Conservation (phyloP, 148 eudicot species). For the Chenopodium formosanum region DNA sequence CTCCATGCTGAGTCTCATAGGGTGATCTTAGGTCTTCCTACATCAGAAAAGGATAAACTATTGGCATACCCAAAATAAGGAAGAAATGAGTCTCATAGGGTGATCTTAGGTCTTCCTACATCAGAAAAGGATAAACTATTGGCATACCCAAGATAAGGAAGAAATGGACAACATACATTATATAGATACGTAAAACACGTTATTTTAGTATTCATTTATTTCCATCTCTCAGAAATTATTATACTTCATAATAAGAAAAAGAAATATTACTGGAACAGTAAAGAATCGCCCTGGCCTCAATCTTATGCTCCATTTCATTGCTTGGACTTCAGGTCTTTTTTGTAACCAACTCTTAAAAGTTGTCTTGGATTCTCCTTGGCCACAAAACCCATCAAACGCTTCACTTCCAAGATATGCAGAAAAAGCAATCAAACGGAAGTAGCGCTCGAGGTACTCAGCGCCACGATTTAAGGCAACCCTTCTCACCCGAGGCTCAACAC, state of each 20-base stretch:
- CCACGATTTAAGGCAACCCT: slow-evolving; percentile 89
- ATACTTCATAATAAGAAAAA: slow-evolving; percentile 1
- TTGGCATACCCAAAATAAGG: not conserved
- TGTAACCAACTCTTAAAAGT: slow-evolving; percentile 89
- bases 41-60: slow-evolving; percentile 25
- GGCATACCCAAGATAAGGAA: slow-evolving; percentile 2
- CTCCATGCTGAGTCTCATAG: slow-evolving; percentile 90
- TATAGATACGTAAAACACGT: not conserved
- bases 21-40: slow-evolving; percentile 87
- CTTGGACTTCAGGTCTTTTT: slow-evolving; percentile 93
- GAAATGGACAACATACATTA: not conserved
- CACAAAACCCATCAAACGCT: slow-evolving; percentile 87
- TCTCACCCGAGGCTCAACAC: slow-evolving; percentile 86
- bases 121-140: slow-evolving; percentile 22
- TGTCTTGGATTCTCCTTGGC: slow-evolving; percentile 70
- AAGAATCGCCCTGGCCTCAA: slow-evolving; percentile 93
- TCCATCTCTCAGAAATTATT: not conserved
- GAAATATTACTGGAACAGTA: slow-evolving; percentile 75
- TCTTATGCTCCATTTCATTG: slow-evolving; percentile 97
- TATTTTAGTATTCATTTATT: not conserved
- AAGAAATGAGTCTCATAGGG: slow-evolving; percentile 67
- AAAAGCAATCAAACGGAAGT: slow-evolving; percentile 92
- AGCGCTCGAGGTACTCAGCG: slow-evolving; percentile 94
- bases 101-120: slow-evolving; percentile 80
- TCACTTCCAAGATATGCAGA: slow-evolving; percentile 96